Base-by-base conservation (phyloP, 768 basidiomycete species). In the Termitomyces sp. region DNA sequence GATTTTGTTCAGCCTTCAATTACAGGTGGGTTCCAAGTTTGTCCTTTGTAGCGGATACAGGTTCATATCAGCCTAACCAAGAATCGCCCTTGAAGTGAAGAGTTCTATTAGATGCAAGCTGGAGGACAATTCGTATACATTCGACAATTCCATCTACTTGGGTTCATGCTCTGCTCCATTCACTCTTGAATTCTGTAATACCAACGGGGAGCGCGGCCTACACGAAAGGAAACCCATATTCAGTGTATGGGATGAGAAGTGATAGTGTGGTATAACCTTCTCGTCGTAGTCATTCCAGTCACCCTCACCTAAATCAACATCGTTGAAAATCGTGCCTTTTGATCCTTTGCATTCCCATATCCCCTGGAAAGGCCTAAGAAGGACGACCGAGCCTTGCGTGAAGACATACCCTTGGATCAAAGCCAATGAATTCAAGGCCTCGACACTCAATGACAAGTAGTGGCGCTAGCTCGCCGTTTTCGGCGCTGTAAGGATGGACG, bases 211-310 rank as follows among this genome's bases (percentile, higher is more conserved):
- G 68, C 20, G 75, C 74, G 15, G 79, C 77, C 90, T 88, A 58
- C 12, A 7, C 18, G 31, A 28, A 7, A 47, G 39, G 52, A 52
- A 47, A 51, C 46, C 12, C 28, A 58, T 60, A 51, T 59, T 36
- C 33, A 54, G 56, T 57, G 3, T 18, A 31, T 18, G 18, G 1
- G 18, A 39, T 60, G 50, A 8, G 24, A 34, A 46, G 9, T 41
- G 20, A 57, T 13, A 12, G 28, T 33, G 44, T 9, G 22, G 36
- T 72, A 45, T 60, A 41, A 87, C 93, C 81, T 94, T 92, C 70
- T 96, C 93, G 63, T 96, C 93, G 63, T 96, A 96, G 64, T 94
- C 93, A 13, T 77, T 82, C 94, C 94, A 96, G 68, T 86, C 84
- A 3, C 77, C 81, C 28, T 87, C 84, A 1, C 69, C 69, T 42